Percentiles rank a stretch among this genome's conserved stretches.
phyloP scores from a whole-genome alignment of 345 rosid genomes.

The Gossypium rotundifolium region DNA sequence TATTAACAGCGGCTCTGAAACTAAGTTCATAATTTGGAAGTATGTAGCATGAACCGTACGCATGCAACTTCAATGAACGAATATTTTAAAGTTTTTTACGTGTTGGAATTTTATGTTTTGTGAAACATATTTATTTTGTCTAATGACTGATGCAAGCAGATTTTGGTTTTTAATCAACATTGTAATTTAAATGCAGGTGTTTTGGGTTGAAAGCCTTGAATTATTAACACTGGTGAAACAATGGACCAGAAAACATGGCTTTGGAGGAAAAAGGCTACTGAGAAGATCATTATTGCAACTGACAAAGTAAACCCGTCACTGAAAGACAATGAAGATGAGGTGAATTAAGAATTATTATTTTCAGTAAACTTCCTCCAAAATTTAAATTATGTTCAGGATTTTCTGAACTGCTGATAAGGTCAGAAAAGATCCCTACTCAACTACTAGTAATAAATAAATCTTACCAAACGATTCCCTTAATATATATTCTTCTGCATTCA shows the following conservation, averaged over 20 bases:
- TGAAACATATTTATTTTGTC: background rate
- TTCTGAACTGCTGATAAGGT: background rate
- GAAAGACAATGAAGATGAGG: conserved; percentile 53
- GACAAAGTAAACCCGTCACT: conserved; percentile 28
- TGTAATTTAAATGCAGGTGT: conserved; percentile 16
- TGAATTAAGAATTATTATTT: conserved; percentile 18
- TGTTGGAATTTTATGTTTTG: background rate
- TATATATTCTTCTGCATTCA: background rate
- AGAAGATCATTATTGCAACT: conserved; percentile 38
- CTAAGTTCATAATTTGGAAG: background rate
- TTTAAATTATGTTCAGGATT: background rate
- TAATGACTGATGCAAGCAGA: too few species aligned
- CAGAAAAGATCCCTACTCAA: background rate
- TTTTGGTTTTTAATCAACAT: background rate
- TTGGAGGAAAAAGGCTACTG: conserved; percentile 76
- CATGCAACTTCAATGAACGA: background rate
- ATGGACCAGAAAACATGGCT: conserved; percentile 86
- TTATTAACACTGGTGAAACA: conserved; percentile 10
- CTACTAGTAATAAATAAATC: background rate
- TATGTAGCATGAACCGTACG: background rate
- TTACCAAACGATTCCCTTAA: background rate
- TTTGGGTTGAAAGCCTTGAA: conserved; percentile 2
- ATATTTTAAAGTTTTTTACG: background rate
- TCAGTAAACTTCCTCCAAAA: background rate
- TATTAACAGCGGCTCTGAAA: background rate